Evolutionary conservation across 2,329 filamentous ascomycete species (phyloP).

Genomic region (Westerdykella sp.): DNA sequence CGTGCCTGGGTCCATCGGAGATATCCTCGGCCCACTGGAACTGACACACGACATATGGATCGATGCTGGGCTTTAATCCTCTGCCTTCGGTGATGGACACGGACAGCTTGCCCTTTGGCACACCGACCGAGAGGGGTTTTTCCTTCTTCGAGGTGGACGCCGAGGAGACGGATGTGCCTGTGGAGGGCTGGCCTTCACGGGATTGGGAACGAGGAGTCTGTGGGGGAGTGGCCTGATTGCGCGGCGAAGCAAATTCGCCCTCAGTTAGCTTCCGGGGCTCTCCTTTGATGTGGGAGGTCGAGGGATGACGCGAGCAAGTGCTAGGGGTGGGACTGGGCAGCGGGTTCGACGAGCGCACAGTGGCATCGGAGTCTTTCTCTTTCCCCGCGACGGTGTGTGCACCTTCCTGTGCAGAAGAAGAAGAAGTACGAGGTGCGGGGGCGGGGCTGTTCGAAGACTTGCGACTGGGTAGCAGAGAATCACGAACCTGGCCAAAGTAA

Average conservation of each 20-base stretch:
- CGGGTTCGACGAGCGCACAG: slow-evolving; percentile 46
- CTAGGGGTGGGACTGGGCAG: slow-evolving; percentile 46
- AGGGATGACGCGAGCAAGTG: slow-evolving; percentile 43
- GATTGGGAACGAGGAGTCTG: slow-evolving; percentile 87
- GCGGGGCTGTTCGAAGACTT: slow-evolving; percentile 36
- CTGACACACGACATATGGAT: slow-evolving; percentile 93
- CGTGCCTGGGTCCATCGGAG: slow-evolving; percentile 69
- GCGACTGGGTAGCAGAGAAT: slow-evolving; percentile 46
- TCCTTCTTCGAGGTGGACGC: slow-evolving; percentile 27
- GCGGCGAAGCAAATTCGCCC: slow-evolving; percentile 54
- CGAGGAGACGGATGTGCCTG: slow-evolving; percentile 45
- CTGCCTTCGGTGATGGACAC: slow-evolving; percentile 84
- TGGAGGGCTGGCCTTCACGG: slow-evolving; percentile 47
- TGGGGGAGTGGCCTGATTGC: slow-evolving; percentile 82
- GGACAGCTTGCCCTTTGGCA: slow-evolving; percentile 78
- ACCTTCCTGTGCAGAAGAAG: slow-evolving; percentile 14
- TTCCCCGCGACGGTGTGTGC: slow-evolving; percentile 10
- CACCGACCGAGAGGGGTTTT: slow-evolving; percentile 57
- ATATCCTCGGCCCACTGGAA: slow-evolving; percentile 97
- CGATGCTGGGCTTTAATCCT: slow-evolving; percentile 71
- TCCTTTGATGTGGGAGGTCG: slow-evolving; percentile 58
- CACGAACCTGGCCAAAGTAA: slow-evolving; percentile 99
- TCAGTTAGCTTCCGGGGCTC: slow-evolving; percentile 84
- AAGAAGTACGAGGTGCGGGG: slow-evolving; percentile 32
- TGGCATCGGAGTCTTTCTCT: slow-evolving; percentile 18